Base-by-base conservation (phyloP, 176 grass and related monocot species). In the Bonia amplexicaulis region DNA sequence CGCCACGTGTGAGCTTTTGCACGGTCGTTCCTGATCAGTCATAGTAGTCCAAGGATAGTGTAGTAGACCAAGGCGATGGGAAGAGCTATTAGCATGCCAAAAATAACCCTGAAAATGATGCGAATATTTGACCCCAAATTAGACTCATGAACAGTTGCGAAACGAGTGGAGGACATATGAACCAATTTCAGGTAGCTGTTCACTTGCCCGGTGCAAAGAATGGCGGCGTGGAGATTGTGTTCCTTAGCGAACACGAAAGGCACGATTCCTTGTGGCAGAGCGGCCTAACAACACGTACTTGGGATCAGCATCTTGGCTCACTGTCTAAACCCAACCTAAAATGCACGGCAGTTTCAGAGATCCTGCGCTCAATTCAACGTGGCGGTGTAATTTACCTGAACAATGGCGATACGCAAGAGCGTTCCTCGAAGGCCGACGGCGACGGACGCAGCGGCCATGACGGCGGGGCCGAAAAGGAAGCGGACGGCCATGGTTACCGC, bases 171-270 rank as follows among this genome's bases (percentile, higher is more conserved):
- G 7, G 9, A 0, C 12, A 29, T 5, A n/a, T 41, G 13, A 27
- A 65, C 62, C 26, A 12, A 33, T 52, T 72, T 57, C 7, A 45
- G 10, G 17, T 49, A 35, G 16, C 6, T 29, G 25, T 17, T 26
- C 27, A 37, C 80, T 88, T 88, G 94, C 95, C 87, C 87, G 14
- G 96, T 98, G 77, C 89, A 90, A 39, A 95, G 8, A 79, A 93
- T 82, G 87, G 96, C 20, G 25, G 91, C 93, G 55, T 95, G 93
- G 47, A 98, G 87, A 16, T 89, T 93, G 77, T 98, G 95, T 37
- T 98, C 93, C 81, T 92, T 98, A 39, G 91, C 91, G 86, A 98
- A 98, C 51, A 98, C 96, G 25, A 98, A 98, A 9, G 96, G 96
- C 53, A 98, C 96, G 3, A 98, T 95, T 41, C 93, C 96, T 79